phyloP scores from a whole-genome alignment of 345 rosid genomes.

The Camelina laxa region DNA sequence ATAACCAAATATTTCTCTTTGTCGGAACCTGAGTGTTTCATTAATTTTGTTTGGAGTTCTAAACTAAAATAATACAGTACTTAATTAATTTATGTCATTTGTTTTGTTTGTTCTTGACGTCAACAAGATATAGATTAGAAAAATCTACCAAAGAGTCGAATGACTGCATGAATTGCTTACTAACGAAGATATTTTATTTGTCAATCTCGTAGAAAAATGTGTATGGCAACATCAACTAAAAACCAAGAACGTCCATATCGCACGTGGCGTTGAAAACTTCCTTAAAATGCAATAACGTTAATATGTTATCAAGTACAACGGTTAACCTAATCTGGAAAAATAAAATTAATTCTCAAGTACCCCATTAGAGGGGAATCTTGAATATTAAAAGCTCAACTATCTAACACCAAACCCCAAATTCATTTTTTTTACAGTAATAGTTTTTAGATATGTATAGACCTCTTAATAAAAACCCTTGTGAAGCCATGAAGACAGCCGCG shows the following conservation, averaged over 20 bases:
- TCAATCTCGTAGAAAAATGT: slow-evolving; percentile 12
- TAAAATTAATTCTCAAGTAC: not conserved
- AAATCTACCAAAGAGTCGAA: not conserved
- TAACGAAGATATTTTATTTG: slow-evolving; percentile 13
- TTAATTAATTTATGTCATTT: too few relatives aligned
- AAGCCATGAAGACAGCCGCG: not conserved
- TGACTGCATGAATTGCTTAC: slow-evolving; percentile 21
- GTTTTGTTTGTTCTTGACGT: not conserved
- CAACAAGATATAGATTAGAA: not conserved
- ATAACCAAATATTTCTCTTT: not conserved
- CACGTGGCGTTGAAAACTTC: slow-evolving; percentile 30
- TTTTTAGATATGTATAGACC: not conserved
- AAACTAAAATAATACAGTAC: too few relatives aligned
- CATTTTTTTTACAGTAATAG: too few relatives aligned
- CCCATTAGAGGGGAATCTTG: slow-evolving; percentile 2
- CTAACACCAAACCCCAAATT: not conserved
- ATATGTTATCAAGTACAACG: not conserved
- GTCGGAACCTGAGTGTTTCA: not conserved
- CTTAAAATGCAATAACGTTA: not conserved
- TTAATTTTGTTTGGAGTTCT: not conserved
- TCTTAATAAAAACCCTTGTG: too few relatives aligned
- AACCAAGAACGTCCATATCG: slow-evolving; percentile 3
- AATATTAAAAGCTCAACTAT: slow-evolving; percentile 8
- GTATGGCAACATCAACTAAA: not conserved
- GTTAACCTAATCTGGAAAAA: slow-evolving; percentile 18